These are phyloP conservation scores for Juncus inflexus DNA, from an alignment of 176 grass and related monocot species.

Conservation along the genomic window DNA sequence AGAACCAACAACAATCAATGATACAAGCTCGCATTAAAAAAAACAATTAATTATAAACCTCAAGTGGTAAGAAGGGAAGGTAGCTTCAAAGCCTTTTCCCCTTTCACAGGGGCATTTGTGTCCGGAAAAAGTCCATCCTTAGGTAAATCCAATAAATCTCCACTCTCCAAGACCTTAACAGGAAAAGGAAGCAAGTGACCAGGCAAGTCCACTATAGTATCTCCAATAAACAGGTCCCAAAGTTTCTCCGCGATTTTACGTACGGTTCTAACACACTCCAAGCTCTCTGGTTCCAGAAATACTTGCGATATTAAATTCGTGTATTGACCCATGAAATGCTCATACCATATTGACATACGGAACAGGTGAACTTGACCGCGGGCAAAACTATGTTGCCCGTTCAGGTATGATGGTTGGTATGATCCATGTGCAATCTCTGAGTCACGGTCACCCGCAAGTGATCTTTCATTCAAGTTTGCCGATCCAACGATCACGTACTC, in stretches of 20 bases:
- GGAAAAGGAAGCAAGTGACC: slow-evolving; percentile 84
- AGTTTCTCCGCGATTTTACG: slow-evolving; percentile 32
- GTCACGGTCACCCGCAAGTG: slow-evolving; percentile 78
- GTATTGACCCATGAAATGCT: slow-evolving; percentile 51
- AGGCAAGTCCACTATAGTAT: slow-evolving; percentile 47
- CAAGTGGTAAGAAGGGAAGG: slow-evolving; percentile 69
- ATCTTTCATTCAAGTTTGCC: slow-evolving; percentile 90
- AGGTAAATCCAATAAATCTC: slow-evolving; percentile 47
- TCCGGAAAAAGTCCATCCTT: slow-evolving; percentile 63
- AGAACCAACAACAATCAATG: too few relatives aligned
- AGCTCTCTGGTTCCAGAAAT: slow-evolving; percentile 53
- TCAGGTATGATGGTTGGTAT: slow-evolving; percentile 79
- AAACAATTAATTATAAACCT: slow-evolving; percentile 13
- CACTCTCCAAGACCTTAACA: slow-evolving; percentile 50
- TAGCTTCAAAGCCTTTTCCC: slow-evolving; percentile 47
- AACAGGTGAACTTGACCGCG: slow-evolving; percentile 51
- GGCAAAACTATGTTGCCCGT: slow-evolving; percentile 30
- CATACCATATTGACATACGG: slow-evolving; percentile 81
- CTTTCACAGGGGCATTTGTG: slow-evolving; percentile 53
- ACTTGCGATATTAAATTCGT: not conserved
- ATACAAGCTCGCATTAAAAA: not conserved
- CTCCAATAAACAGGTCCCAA: slow-evolving; percentile 60
- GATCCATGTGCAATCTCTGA: slow-evolving; percentile 86
- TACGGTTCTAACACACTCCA: slow-evolving; percentile 60
- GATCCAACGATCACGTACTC: slow-evolving; percentile 88